Evolutionary conservation across 2,329 filamentous ascomycete genomes (phyloP).

Genomic region (Nectriaceae sp.): DNA sequence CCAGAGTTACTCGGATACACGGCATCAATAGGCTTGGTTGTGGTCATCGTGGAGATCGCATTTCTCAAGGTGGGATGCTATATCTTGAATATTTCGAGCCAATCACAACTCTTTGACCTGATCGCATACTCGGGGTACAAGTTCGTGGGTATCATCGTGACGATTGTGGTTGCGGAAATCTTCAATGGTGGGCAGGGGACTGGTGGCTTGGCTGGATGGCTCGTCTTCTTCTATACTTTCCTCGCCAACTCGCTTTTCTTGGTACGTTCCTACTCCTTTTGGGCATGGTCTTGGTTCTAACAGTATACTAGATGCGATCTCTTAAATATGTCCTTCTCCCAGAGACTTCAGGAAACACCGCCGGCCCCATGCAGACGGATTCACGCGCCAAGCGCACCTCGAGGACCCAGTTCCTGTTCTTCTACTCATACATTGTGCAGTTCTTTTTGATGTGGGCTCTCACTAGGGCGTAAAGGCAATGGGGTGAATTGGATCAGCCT

Average conservation of each 20-base stretch:
- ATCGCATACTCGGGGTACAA: slow-evolving; percentile 98
- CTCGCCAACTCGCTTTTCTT: slow-evolving; percentile 93
- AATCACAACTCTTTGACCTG: slow-evolving; percentile 88
- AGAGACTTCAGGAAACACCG: slow-evolving; percentile 69
- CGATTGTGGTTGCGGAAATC: slow-evolving; percentile 76
- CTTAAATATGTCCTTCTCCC: slow-evolving; percentile 94
- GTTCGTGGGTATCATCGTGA: slow-evolving; percentile 94
- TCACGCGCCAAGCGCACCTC: slow-evolving; percentile 84
- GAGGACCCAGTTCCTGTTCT: slow-evolving; percentile 87
- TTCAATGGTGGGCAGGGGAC: slow-evolving; percentile 79
- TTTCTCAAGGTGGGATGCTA: slow-evolving; percentile 91
- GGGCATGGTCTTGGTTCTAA: slow-evolving; percentile 11
- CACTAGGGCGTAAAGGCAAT: slow-evolving; percentile 43
- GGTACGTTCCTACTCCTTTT: slow-evolving; percentile 53
- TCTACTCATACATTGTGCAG: slow-evolving; percentile 94
- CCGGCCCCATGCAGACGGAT: slow-evolving; percentile 68
- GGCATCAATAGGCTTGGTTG: slow-evolving; percentile 78
- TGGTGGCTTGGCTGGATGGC: slow-evolving; percentile 86
- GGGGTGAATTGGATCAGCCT: neutral
- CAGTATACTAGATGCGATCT: slow-evolving; percentile 72
- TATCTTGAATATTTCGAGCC: slow-evolving; percentile 88
- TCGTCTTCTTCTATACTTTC: slow-evolving; percentile 88
- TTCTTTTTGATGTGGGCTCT: slow-evolving; percentile 89
- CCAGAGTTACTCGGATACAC: slow-evolving; percentile 91
- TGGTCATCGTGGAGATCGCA: slow-evolving; percentile 87